Percentiles rank a stretch among this genome's conserved stretches.
Conservation (phyloP, 164 flowering plant species). For the Protea cynaroides region DNA sequence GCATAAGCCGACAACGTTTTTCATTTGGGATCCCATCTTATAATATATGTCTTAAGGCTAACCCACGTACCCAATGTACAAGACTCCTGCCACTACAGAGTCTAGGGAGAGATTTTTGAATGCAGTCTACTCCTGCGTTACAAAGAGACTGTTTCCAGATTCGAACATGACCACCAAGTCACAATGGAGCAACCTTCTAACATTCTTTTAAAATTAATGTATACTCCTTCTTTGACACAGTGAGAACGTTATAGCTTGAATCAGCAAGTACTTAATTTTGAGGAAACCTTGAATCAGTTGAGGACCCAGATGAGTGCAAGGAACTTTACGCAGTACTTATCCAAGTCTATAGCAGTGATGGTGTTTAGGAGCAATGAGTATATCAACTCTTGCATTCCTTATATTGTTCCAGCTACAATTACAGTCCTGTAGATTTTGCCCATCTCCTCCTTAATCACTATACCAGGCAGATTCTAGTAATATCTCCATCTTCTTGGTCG, state of each 20-base stretch:
- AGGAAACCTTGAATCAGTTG: slow-evolving; percentile 42
- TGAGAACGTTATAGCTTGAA: slow-evolving; percentile 54
- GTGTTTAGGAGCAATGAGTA: slow-evolving; percentile 73
- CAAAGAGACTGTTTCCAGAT: no score
- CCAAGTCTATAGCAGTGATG: slow-evolving; percentile 48
- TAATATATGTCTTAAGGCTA: no score
- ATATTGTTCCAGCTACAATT: slow-evolving; percentile 40
- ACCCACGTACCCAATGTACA: no score
- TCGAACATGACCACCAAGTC: no score
- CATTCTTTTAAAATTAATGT: no score
- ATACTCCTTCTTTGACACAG: slow-evolving; percentile 24
- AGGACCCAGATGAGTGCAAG: slow-evolving; percentile 24
- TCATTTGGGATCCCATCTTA: no score
- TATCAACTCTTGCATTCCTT: slow-evolving; percentile 58
- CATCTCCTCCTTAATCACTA: slow-evolving; percentile 56
- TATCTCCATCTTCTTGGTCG: no score
- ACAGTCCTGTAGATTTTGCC: slow-evolving; percentile 43
- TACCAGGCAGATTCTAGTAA: slow-evolving; percentile 48
- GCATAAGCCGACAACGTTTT: no score
- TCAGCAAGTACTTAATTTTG: slow-evolving; percentile 62
- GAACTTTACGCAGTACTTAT: slow-evolving; percentile 32
- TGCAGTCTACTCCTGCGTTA: no score
- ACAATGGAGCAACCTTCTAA: no score
- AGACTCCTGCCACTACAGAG: no score
- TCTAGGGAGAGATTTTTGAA: no score